These are phyloP conservation scores for Globisporangium takayamanum DNA, from an alignment of 352 stramenopile species.

Conservation along the genomic window DNA sequence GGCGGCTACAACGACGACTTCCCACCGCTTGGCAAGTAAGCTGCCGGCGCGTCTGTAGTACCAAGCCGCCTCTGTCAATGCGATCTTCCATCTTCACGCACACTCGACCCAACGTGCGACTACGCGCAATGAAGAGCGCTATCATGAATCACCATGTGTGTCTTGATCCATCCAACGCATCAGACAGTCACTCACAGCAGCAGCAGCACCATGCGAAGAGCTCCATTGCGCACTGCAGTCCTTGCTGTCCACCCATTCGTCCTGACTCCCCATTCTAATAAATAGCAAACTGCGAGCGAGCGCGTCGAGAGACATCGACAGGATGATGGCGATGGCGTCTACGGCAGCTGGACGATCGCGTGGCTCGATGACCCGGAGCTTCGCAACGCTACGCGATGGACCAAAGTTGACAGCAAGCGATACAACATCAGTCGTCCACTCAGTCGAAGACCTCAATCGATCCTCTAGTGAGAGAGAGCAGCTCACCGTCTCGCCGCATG, in stretches of 20 bases:
- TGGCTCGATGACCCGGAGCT: background rate
- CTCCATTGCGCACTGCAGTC: too few relatives aligned
- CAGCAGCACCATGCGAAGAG: too few relatives aligned
- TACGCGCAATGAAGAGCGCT: too few relatives aligned
- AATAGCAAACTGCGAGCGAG: background rate
- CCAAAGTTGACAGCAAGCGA: background rate
- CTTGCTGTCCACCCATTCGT: too few relatives aligned
- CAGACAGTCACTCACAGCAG: too few relatives aligned
- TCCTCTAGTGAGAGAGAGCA: background rate
- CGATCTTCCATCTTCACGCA: background rate
- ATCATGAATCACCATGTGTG: too few relatives aligned
- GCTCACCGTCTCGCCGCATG: slow-evolving; percentile 48
- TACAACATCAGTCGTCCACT: background rate
- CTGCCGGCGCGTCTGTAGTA: background rate
- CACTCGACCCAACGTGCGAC: too few relatives aligned
- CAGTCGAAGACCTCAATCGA: background rate
- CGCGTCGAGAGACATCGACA: background rate
- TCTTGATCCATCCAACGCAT: too few relatives aligned
- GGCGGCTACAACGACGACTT: slow-evolving; percentile 65
- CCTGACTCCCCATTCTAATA: too few relatives aligned
- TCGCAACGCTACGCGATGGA: background rate
- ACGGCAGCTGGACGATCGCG: slow-evolving; percentile 3
- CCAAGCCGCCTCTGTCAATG: background rate
- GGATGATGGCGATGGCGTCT: background rate
- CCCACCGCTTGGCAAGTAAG: slow-evolving; percentile 51